Evolutionary conservation across 768 basidiomycete species (phyloP), one percentile per base, ranked within the genome.

Genomic region (Panellus pusillus): DNA sequence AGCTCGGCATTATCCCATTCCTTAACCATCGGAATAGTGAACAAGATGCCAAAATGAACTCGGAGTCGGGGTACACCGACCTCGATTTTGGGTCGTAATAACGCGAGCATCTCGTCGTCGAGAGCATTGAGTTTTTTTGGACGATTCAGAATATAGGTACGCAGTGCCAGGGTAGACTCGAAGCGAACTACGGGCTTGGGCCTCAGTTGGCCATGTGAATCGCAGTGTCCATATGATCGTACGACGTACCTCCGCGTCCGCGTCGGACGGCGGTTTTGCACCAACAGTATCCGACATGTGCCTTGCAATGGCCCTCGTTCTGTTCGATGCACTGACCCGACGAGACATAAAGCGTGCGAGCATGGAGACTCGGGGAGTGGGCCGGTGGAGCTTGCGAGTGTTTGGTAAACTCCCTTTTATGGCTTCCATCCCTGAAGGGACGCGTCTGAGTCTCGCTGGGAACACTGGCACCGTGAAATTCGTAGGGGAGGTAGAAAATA

Each of bases 111-210:
- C 35, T 80, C 74, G 37, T 79, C 74, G 66, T 91, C 83, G 50
- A 98, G 79, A 2, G 91, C 84, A 73, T 98, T 98, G 31, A 90
- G 77, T 69, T 91, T 90, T 55, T 67, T 68, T 0, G 89, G 82
- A 49, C 94, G 79, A 64, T 97, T 96, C 48, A 98, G 82, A 38
- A 82, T 77, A 64, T 87, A 93, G 19, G 79, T 82, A 54, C 93
- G 78, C 24, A 84, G 64, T 52, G 76, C 74, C 39, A 81, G 74
- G 47, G 80, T 80, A 20, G 86, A 84, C 66, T 89, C 83, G 64
- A 90, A 92, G 31, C 81, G 71, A 24, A 93, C 85, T 37, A 80
- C 75, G 11, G 73, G 65, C 78, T 81, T 56, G 42, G 50, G 38
- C 47, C 44, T 47, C 46, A 53, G 52, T 63, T 58, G 50, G 57